phyloP scores from a whole-genome alignment of 768 basidiomycete species.

The Sutorius australiensis region DNA sequence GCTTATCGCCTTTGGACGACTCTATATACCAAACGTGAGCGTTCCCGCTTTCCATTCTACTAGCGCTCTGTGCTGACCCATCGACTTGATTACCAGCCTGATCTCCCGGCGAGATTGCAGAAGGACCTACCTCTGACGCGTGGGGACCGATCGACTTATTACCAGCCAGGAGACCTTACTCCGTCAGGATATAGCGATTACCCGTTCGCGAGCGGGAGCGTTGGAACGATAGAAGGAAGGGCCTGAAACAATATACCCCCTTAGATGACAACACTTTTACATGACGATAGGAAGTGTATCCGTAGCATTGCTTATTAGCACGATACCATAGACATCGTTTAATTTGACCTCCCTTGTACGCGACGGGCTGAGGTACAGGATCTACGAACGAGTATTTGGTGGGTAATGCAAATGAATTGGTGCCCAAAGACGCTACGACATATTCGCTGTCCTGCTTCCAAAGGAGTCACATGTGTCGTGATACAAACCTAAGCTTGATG shows the following conservation, averaged over 20 bases:
- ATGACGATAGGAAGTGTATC: background rate
- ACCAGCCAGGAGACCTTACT: conserved; percentile 21
- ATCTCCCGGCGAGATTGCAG: conserved; percentile 30
- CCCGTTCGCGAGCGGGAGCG: conserved; percentile 18
- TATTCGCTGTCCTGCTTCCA: background rate
- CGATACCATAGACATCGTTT: background rate
- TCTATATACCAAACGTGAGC: conserved; percentile 38
- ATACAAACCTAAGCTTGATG: background rate
- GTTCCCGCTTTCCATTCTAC: background rate
- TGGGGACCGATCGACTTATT: conserved; percentile 22
- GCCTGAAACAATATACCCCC: background rate
- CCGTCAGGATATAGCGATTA: conserved; percentile 32
- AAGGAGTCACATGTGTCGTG: background rate
- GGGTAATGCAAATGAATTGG: background rate
- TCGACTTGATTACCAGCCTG: conserved; percentile 18
- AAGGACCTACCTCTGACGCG: conserved; percentile 18
- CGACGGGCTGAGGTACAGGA: background rate
- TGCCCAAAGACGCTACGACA: background rate
- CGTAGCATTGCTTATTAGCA: too few relatives aligned
- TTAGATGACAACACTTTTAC: background rate
- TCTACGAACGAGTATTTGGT: background rate
- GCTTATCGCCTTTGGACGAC: conserved; percentile 33
- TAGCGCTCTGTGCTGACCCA: background rate
- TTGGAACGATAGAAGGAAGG: background rate
- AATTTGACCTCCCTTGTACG: background rate